Conservation (phyloP, 1,139 yeast species). For the Magnusiomyces tetraspermus region DNA sequence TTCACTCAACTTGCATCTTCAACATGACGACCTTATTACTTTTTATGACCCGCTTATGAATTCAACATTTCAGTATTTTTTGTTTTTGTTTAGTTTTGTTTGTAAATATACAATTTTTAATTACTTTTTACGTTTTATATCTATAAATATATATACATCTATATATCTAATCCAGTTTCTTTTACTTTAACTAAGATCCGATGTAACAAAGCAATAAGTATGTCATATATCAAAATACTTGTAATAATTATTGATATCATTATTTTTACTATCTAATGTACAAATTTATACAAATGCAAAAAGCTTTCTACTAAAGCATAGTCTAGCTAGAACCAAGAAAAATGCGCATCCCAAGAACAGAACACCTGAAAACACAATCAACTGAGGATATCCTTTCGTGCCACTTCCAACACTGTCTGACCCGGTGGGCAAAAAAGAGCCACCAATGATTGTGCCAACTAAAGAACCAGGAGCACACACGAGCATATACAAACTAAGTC, state of each 20-base stretch:
- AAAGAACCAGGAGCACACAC: conserved; percentile 44
- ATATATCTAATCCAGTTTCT: too few species aligned
- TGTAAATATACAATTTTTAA: too few species aligned
- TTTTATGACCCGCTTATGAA: not conserved
- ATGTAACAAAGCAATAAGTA: too few species aligned
- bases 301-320: not conserved
- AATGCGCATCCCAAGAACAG: conserved; percentile 16
- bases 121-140: too few species aligned
- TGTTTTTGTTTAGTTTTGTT: too few species aligned
- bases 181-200: too few species aligned
- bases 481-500: conserved; percentile 50
- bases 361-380: conserved; percentile 20
- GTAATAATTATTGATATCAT: too few species aligned
- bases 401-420: conserved; percentile 14
- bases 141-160: too few species aligned
- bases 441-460: conserved; percentile 41
- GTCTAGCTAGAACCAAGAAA: not conserved
- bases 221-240: too few species aligned
- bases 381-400: conserved; percentile 15
- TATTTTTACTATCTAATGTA: too few species aligned
- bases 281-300: conserved; percentile 4
- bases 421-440: conserved; percentile 32
- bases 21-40: not conserved
- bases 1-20: not conserved
- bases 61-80: not conserved